Evolutionary conservation across 2,329 filamentous ascomycete species (phyloP).

Genomic region (Aspergillus pseudonomiae): DNA sequence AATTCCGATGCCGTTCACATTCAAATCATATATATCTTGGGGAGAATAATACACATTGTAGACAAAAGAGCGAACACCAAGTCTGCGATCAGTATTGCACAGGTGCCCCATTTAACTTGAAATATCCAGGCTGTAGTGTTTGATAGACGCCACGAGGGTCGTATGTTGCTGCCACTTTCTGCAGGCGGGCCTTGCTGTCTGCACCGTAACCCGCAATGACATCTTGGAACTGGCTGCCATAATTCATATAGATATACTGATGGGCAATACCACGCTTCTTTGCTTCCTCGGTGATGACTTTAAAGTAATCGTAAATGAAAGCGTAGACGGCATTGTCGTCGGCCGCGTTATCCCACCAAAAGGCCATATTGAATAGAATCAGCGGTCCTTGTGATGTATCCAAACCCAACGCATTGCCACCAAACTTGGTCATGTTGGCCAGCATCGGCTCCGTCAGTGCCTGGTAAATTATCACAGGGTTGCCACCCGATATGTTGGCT

Average conservation of each 20-base stretch:
- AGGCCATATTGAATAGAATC: conserved; percentile 31
- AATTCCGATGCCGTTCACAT: neutral
- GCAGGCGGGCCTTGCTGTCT: conserved; percentile 37
- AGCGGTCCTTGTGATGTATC: neutral
- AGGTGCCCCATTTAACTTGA: conserved; percentile 39
- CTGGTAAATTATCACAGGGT: conserved; percentile 31
- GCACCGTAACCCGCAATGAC: conserved; percentile 47
- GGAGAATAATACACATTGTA: neutral
- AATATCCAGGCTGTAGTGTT: conserved; percentile 46
- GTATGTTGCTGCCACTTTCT: conserved; percentile 39
- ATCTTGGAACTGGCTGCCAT: conserved; percentile 49
- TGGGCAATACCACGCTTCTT: conserved; percentile 13
- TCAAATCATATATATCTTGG: neutral
- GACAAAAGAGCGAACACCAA: neutral
- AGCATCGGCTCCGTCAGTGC: conserved; percentile 36
- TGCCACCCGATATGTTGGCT: neutral
- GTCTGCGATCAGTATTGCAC: neutral
- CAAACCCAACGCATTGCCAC: conserved; percentile 14
- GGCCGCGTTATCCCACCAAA: conserved; percentile 33
- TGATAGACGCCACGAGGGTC: conserved; percentile 48
- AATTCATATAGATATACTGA: conserved; percentile 49
- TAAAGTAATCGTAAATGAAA: conserved; percentile 26
- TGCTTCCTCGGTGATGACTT: conserved; percentile 6
- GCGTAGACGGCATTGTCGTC: conserved; percentile 36
- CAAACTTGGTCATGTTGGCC: conserved; percentile 29